Percentiles rank a stretch among this genome's conserved stretches.
These are phyloP conservation scores for Diaporthe batatas DNA, from an alignment of 2,329 filamentous ascomycete genomes.

Conservation along the genomic window DNA sequence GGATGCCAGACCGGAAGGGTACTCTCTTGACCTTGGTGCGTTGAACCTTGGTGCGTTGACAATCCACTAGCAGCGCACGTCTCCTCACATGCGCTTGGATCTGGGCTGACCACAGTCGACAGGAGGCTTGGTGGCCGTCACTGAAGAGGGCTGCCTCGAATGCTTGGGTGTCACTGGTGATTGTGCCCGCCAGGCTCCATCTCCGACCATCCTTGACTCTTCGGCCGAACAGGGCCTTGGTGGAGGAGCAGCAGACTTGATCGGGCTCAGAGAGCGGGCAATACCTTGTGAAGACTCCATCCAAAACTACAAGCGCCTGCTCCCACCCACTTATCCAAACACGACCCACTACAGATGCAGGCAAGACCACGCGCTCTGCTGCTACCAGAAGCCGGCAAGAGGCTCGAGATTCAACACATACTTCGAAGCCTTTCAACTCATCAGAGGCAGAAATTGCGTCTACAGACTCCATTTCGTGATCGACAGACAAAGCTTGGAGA, in stretches of 20 bases:
- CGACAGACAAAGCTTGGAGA: neutral
- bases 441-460: conserved; percentile 3
- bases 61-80: neutral
- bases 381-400: conserved; percentile 8
- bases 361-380: conserved; percentile 35
- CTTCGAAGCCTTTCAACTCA: conserved; percentile 33
- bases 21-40: conserved; percentile 37
- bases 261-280: neutral
- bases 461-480: conserved; percentile 36
- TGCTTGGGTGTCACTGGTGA: conserved; percentile 15
- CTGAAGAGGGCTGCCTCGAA: conserved; percentile 33
- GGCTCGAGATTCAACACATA: neutral
- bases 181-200: neutral
- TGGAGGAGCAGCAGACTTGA: neutral
- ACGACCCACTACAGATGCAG: conserved; percentile 30
- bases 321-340: conserved; percentile 21
- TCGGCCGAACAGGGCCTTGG: neutral
- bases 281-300: conserved; percentile 29
- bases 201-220: neutral
- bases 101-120: conserved; percentile 5
- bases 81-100: neutral
- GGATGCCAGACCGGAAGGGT: neutral
- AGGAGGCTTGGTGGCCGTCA: conserved; percentile 23
- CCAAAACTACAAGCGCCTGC: neutral
- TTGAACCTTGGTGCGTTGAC: conserved; percentile 36